Percentiles rank a stretch among this genome's conserved stretches.
Conservation (phyloP, 2,329 filamentous ascomycete genomes). For the Pestalotiopsis sp. region DNA sequence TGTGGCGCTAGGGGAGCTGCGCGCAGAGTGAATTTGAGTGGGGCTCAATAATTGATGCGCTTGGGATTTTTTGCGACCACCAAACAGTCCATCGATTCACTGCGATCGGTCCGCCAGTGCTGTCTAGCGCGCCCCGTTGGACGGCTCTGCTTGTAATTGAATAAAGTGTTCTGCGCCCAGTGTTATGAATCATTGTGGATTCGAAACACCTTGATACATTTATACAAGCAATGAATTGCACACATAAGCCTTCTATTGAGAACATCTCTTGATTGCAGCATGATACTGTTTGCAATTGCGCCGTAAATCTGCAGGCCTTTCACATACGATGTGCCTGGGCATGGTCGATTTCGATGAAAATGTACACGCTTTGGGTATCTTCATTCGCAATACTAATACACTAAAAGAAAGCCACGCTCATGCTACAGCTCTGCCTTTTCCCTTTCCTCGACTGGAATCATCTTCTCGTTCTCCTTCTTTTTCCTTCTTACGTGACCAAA, state of each 20-base stretch:
- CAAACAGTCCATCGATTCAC: background rate
- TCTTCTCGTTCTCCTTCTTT: constrained; percentile 17
- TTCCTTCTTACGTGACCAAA: constrained; percentile 32
- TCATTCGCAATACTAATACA: background rate
- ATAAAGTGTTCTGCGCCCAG: background rate
- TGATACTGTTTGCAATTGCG: too few relatives aligned
- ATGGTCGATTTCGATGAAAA: background rate
- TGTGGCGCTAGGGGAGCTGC: constrained; percentile 2
- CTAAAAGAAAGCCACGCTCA: background rate
- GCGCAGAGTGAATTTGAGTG: background rate
- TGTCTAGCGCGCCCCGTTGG: background rate
- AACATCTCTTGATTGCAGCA: too few relatives aligned
- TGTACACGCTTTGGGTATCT: background rate
- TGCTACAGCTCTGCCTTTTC: constrained; percentile 16
- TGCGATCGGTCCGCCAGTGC: background rate
- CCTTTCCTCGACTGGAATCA: constrained; percentile 14
- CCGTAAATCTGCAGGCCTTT: too few relatives aligned
- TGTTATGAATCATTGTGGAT: too few relatives aligned
- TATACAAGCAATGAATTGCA: too few relatives aligned
- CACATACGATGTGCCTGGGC: too few relatives aligned
- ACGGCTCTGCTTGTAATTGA: background rate
- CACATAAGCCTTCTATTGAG: too few relatives aligned
- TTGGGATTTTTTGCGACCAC: background rate
- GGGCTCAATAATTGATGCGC: background rate
- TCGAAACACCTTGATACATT: too few relatives aligned